Base-by-base conservation (phyloP, 176 grass and related monocot species). In the sorghum (Sorghum bicolor) region DNA sequence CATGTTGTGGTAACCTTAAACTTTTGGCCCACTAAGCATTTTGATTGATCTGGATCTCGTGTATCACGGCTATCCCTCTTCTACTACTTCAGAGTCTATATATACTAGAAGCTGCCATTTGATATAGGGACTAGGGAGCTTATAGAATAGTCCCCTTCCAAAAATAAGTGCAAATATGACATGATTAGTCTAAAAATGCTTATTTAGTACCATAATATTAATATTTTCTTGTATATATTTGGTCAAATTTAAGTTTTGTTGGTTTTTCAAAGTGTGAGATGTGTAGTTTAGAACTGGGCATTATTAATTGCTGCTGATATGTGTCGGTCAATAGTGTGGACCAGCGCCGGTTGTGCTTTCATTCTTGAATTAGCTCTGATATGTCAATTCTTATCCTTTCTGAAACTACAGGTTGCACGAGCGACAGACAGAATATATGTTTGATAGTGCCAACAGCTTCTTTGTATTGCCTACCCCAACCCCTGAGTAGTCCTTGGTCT, bases 391-490 rank as follows among this genome's bases (percentile, higher is more conserved):
- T 65, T 22, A 25, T 53, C 31, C 41, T 39, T 17, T 40, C 48
- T 57, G 60, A 33, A 87, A 26, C 63, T 81, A 40, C 60, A 45
- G 28, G 19, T n/a, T 34, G 41, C 22, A 1, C 17, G 53, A 7
- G 36, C 17, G 70, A 81, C 33, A 75, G 45, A 67, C 24, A 57
- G 32, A 80, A 66, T 50, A 80, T 57, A 53, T 58, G 32, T 40
- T 80, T 81, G 60, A 81, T 75, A n/a, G 34, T 43, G 20, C 19
- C 50, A 76, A 36, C 28, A 43, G 39, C 70, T 39, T 52, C n/a
- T 67, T 26, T 33, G 43, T 81, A 48, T 53, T 68, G 17, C 44
- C 17, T 53, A 11, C 45, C 72, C 43, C 57, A 11, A 26, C 9
- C 57, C 52, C 12, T 31, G 44, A 73, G 82, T 64, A 64, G 14